phyloP scores from a whole-genome alignment of 2,329 filamentous ascomycete species.

The Cercospora berteroae region DNA sequence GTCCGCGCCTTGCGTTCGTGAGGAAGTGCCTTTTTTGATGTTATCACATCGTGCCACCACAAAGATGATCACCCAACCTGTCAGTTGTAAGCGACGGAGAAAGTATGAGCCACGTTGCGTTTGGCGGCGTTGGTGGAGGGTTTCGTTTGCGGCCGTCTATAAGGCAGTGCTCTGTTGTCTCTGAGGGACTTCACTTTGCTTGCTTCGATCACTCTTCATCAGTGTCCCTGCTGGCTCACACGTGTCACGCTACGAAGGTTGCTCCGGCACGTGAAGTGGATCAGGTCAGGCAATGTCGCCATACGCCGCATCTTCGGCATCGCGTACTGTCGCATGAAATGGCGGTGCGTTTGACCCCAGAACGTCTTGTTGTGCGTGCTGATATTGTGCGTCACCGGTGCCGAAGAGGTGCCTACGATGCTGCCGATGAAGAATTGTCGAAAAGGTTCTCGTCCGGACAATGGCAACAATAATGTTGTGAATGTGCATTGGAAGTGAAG shows the following conservation, averaged over 20 bases:
- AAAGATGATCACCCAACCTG: not conserved
- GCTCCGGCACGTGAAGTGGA: not conserved
- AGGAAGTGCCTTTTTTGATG: not conserved
- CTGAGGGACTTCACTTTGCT: not conserved
- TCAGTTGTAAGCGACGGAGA: not conserved
- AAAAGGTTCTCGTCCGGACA: not conserved
- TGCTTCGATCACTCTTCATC: not conserved
- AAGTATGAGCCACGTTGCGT: not conserved
- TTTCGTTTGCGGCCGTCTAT: not conserved
- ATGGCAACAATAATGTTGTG: not conserved
- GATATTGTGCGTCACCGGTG: not conserved
- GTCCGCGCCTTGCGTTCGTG: not conserved
- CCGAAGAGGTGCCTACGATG: not conserved
- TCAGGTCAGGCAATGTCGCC: not conserved
- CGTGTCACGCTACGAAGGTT: not conserved
- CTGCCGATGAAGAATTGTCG: not conserved
- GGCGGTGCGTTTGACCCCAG: not conserved
- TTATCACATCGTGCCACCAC: not conserved
- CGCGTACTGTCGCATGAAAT: not conserved
- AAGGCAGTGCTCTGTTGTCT: not conserved
- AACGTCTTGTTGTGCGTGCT: not conserved
- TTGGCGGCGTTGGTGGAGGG: not conserved
- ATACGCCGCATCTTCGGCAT: not conserved
- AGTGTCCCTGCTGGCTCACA: not conserved
- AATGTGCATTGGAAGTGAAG: not conserved